These are phyloP conservation scores for Xylaria sp. DNA, from an alignment of 2,329 filamentous ascomycete species.

Conservation along the genomic window DNA sequence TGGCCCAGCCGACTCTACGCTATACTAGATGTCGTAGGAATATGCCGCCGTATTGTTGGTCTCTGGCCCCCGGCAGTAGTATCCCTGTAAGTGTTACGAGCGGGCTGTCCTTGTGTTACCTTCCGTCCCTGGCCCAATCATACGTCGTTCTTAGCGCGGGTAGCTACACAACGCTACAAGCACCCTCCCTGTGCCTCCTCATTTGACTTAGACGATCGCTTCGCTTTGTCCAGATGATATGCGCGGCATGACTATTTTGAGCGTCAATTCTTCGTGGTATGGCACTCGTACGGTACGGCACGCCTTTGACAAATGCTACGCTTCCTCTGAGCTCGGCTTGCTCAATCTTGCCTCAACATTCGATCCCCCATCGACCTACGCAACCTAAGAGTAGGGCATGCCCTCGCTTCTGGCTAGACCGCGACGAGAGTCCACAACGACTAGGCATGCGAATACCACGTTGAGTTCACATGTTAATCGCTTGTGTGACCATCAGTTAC, in stretches of 20 bases:
- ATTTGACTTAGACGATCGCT: not conserved
- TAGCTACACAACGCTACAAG: constrained; percentile 7
- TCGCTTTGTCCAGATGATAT: constrained; percentile 2
- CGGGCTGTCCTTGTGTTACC: constrained; percentile 25
- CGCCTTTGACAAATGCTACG: not conserved
- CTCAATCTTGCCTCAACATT: not conserved
- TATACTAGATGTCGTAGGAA: not conserved
- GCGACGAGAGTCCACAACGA: not conserved
- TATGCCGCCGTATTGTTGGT: constrained; percentile 7
- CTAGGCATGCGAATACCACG: constrained; percentile 22
- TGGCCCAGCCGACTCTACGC: not conserved
- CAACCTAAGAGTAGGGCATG: not conserved
- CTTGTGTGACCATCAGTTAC: constrained; percentile 3
- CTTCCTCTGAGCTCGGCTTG: not conserved
- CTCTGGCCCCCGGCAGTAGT: constrained; percentile 6
- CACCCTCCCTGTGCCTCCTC: not conserved
- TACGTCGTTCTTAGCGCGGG: constrained; percentile 29
- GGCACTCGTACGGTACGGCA: not conserved
- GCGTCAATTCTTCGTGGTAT: not conserved
- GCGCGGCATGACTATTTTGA: not conserved
- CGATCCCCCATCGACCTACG: not conserved
- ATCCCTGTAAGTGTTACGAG: constrained; percentile 21
- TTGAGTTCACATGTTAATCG: constrained; percentile 15
- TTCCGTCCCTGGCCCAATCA: constrained; percentile 22
- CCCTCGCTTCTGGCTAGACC: constrained; percentile 3